Conservation (phyloP, 352 stramenopile genomes). For the Pythium oligandrum region DNA sequence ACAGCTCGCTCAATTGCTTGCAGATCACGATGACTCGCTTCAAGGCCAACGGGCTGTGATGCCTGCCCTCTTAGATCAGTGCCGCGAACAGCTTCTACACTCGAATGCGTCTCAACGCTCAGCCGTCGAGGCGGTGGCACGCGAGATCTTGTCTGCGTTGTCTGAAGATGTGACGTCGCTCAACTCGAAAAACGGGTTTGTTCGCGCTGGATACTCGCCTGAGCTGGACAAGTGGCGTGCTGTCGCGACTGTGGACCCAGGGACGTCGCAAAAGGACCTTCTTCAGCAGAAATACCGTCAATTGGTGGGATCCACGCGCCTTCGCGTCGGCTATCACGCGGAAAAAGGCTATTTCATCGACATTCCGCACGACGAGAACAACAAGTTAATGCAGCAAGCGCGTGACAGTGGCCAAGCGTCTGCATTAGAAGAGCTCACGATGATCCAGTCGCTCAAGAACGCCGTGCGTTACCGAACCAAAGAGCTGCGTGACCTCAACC, state of each 20-base stretch:
- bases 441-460: slow-evolving; percentile 72
- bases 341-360: slow-evolving; percentile 71
- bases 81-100: slow-evolving; percentile 19
- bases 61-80: slow-evolving; percentile 21
- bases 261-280: slow-evolving; percentile 28
- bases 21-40: background rate
- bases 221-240: slow-evolving; percentile 61
- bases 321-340: slow-evolving; percentile 52
- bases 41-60: slow-evolving; percentile 5
- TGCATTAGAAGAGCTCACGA: slow-evolving; percentile 29
- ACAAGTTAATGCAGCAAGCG: slow-evolving; percentile 28
- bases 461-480: slow-evolving; percentile 60
- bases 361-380: slow-evolving; percentile 55
- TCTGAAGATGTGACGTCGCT: slow-evolving; percentile 56
- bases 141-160: slow-evolving; percentile 49
- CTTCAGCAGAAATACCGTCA: slow-evolving; percentile 60
- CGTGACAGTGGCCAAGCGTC: slow-evolving; percentile 2
- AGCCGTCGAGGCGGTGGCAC: slow-evolving; percentile 10
- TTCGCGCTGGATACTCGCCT: slow-evolving; percentile 43
- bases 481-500: slow-evolving; percentile 57
- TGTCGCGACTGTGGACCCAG: slow-evolving; percentile 38
- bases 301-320: slow-evolving; percentile 43
- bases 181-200: slow-evolving; percentile 57
- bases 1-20: slow-evolving; percentile 15
- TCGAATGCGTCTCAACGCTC: slow-evolving; percentile 2